Percentiles rank a stretch among this genome's conserved stretches.
These are phyloP conservation scores for Metschnikowia baotianmanensis DNA, from an alignment of 805 yeast species.

Conservation along the genomic window DNA sequence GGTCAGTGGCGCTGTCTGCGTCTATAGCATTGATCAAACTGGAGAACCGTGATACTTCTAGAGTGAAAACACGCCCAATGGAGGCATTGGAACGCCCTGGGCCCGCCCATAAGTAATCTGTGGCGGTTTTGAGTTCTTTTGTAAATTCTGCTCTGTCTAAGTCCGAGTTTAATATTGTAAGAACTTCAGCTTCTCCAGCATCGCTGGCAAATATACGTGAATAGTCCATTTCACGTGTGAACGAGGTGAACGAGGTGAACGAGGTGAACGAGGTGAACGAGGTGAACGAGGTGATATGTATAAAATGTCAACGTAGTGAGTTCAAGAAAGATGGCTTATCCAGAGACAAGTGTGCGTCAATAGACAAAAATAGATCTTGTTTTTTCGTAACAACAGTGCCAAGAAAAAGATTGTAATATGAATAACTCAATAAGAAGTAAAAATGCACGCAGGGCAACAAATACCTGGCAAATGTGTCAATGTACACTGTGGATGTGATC, in stretches of 20 bases:
- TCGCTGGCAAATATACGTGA: constrained; percentile 2
- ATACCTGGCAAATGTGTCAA: too few relatives aligned
- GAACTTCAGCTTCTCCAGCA: constrained; percentile 5
- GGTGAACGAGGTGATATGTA: neutral
- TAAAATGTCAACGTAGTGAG: neutral
- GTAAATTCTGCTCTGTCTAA: constrained; percentile 1
- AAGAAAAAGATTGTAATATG: too few relatives aligned
- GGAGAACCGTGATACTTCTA: constrained; percentile 1
- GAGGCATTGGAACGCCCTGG: neutral
- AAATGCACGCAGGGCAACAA: too few relatives aligned
- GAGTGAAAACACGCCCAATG: constrained; percentile 3
- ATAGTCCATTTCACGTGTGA: constrained; percentile 4
- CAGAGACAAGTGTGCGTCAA: too few relatives aligned
- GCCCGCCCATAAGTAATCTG: constrained; percentile 6
- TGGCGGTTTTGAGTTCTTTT: neutral
- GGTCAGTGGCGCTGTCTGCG: too few relatives aligned
- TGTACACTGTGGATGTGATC: too few relatives aligned
- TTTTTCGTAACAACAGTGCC: neutral
- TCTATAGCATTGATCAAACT: neutral
- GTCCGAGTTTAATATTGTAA: neutral
- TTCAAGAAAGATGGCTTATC: neutral
- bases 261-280: neutral
- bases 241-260: too few relatives aligned
- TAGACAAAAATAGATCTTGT: neutral
- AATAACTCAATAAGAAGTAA: too few relatives aligned